Base-by-base conservation (phyloP, 2,329 filamentous ascomycete genomes). In the Hypoxylon sp. region DNA sequence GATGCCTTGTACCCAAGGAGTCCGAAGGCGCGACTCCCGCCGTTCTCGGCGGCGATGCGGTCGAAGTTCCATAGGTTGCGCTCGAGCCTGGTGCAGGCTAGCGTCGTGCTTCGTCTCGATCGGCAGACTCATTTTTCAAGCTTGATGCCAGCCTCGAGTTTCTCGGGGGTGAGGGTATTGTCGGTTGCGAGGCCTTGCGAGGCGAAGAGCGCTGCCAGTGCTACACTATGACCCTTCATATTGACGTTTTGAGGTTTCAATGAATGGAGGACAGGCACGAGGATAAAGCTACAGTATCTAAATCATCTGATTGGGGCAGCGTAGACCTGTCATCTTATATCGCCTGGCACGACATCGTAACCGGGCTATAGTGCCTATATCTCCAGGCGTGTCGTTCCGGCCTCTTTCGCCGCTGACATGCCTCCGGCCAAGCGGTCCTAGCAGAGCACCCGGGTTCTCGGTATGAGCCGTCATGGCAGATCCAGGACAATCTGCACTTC, bases 11-110 rank as follows among this genome's bases (percentile, higher is more conserved):
- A 89, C 13, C 87, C 87, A 1, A 85, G 84, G 8, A 84, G 76
- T 13, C 87, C 86, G 60, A 87, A 88, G 4, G 86, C 86, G 52
- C 86, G 80, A 73, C 87, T 88, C 15, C 85, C 86, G 39, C 84
- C 85, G 68, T 89, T 84, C 53, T 81, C 78, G 28, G 75, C 75
- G 11, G 80, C 86, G 56, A 88, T 88, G 44, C 80, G 75, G 71
- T 88, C 79, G 5, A 89, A 77, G 59, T 82, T 79, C 70, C 80
- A 78, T n/a, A 89, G 81, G 47, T 84, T 84, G 56, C 79, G 78
- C 73, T 83, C 79, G 19, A 89, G 76, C 20, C 85, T 87, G 52
- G 24, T 10, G 13, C 13, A 34, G 30, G 30, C 4, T 34, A 4
- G 32, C n/a, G n/a, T n/a, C n/a, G n/a, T n/a, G n/a, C n/a, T n/a